phyloP scores from a whole-genome alignment of 1,284 basidiomycete species.

The Wolfiporia cocos region DNA sequence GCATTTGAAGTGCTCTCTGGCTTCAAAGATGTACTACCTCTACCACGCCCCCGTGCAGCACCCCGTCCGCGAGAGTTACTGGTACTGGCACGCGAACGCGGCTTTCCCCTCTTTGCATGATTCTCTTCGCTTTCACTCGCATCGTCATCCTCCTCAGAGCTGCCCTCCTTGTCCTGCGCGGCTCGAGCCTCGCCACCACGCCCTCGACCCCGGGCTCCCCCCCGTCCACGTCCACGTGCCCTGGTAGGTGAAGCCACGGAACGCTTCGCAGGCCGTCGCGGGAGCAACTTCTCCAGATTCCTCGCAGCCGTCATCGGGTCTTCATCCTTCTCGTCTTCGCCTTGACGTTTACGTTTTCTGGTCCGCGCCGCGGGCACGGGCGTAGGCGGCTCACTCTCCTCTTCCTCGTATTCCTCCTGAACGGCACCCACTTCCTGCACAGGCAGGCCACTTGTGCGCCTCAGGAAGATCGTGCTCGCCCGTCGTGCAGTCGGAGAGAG shows the following conservation, averaged over 20 bases:
- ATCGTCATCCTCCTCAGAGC: conserved; percentile 1
- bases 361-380: conserved; percentile 6
- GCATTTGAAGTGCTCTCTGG: conserved; percentile 5
- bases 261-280: conserved; percentile 16
- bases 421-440: not conserved
- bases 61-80: conserved; percentile 4
- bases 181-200: conserved; percentile 4
- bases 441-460: not conserved
- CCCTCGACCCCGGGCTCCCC: conserved; percentile 6
- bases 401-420: not conserved
- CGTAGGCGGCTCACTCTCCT: not conserved
- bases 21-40: conserved; percentile 1
- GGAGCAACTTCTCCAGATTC: conserved; percentile 22
- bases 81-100: not conserved
- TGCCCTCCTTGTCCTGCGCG: not conserved
- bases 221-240: conserved; percentile 6
- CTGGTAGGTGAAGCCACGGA: not conserved
- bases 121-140: conserved; percentile 1
- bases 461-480: not conserved
- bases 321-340: conserved; percentile 7
- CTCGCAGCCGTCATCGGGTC: conserved; percentile 18
- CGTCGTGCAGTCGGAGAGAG: not conserved
- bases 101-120: not conserved
- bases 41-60: conserved; percentile 5
- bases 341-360: conserved; percentile 14